These are phyloP conservation scores for Neurospora sp. DNA, from an alignment of 495 filamentous ascomycete species.

Conservation along the genomic window DNA sequence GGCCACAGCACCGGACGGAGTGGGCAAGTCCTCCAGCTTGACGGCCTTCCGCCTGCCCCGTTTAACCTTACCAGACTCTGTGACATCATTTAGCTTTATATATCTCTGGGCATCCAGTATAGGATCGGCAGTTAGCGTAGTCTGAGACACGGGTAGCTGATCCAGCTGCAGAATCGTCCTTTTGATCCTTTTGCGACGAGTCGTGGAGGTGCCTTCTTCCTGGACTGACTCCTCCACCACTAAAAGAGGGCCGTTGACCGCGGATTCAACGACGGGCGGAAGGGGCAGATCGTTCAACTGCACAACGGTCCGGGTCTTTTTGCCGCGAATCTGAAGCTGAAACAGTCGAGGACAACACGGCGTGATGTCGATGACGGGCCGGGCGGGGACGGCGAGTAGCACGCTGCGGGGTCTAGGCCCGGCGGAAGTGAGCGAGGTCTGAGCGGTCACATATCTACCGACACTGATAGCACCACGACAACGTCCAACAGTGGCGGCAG, in stretches of 20 bases:
- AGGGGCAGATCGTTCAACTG: slow-evolving; percentile 52
- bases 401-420: slow-evolving; percentile 1
- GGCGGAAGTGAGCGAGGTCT: slow-evolving; percentile 1
- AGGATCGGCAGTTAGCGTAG: not conserved
- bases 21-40: not conserved
- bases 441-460: not conserved
- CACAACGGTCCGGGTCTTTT: slow-evolving; percentile 41
- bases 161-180: not conserved
- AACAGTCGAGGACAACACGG: not conserved
- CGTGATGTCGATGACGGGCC: not conserved
- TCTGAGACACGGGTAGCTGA: not conserved
- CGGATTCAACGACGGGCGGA: not conserved
- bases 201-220: not conserved
- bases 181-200: not conserved
- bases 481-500: slow-evolving; percentile 17
- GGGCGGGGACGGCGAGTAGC: not conserved
- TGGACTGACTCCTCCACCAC: not conserved
- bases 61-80: not conserved
- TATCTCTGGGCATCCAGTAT: not conserved
- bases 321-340: slow-evolving; percentile 18
- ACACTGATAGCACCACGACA: not conserved
- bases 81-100: not conserved
- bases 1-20: not conserved
- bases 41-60: not conserved
- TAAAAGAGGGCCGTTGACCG: not conserved